phyloP scores from a whole-genome alignment of 768 basidiomycete species.

The Rossbeevera mucosa region DNA sequence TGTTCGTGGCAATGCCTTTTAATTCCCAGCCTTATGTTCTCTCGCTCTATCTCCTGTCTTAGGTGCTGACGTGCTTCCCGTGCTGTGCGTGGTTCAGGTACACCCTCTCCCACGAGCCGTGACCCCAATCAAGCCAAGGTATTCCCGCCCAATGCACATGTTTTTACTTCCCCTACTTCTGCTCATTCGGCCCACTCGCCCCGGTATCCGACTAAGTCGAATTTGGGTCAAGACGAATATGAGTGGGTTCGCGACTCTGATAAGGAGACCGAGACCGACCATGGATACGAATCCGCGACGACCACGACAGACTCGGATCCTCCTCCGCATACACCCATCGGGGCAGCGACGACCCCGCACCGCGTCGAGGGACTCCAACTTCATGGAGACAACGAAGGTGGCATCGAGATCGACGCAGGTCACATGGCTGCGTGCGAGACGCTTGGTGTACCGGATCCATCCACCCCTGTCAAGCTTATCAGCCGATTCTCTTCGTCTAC shows the following conservation, averaged over 20 bases:
- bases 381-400: constrained; percentile 14
- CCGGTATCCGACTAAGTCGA: constrained; percentile 2
- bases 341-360: constrained; percentile 7
- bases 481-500: constrained; percentile 9
- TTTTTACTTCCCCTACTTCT: constrained; percentile 1
- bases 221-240: constrained; percentile 3
- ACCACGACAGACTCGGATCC: constrained; percentile 27
- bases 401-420: constrained; percentile 6
- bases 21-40: neutral
- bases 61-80: constrained; percentile 8
- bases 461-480: constrained; percentile 15
- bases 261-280: constrained; percentile 21
- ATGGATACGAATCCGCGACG: constrained; percentile 25
- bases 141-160: constrained; percentile 4
- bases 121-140: constrained; percentile 8
- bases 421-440: neutral
- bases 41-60: neutral
- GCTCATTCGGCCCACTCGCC: neutral
- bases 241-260: constrained; percentile 13
- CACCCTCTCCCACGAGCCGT: constrained; percentile 8
- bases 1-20: neutral
- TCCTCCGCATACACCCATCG: constrained; percentile 24
- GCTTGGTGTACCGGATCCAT: constrained; percentile 11
- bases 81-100: constrained; percentile 10
- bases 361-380: constrained; percentile 5